Conservation (phyloP, 345 rosid species). For the Murraya paniculata region DNA sequence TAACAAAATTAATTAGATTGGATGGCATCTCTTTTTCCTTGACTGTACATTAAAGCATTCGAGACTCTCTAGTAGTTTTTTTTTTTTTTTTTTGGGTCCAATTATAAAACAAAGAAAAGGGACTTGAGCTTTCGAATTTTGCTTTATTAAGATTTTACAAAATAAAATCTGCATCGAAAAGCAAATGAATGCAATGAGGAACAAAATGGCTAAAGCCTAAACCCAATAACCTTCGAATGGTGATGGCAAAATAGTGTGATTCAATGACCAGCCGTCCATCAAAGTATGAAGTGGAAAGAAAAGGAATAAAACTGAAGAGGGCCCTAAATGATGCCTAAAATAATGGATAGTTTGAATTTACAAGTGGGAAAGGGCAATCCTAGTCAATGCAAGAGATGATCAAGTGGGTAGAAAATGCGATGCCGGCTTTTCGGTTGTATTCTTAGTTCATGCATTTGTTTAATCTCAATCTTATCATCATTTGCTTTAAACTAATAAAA, state of each 20-base stretch:
- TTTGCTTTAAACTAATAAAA: not conserved
- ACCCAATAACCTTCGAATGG: not conserved
- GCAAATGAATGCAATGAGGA: not conserved
- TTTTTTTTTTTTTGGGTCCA: no score
- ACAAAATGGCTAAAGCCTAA: not conserved
- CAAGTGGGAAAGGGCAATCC: not conserved
- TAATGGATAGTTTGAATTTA: conserved; percentile 22
- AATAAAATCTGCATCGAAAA: not conserved
- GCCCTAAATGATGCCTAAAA: conserved; percentile 9
- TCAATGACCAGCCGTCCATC: not conserved
- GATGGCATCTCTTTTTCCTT: no score
- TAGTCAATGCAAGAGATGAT: conserved; percentile 29
- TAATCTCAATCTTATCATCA: conserved; percentile 4
- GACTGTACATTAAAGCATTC: no score
- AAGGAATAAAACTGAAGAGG: not conserved
- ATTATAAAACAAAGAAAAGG: no score
- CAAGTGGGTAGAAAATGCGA: conserved; percentile 4
- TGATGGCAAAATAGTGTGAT: not conserved
- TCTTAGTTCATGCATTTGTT: not conserved
- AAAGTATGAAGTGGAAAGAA: not conserved
- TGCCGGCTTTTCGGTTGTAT: conserved; percentile 39
- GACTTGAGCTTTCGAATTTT: no score
- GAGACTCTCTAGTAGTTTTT: no score
- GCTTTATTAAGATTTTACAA: no score
- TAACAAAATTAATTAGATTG: no score